These are phyloP conservation scores for Rhynchospora breviuscula DNA, from an alignment of 176 grass and related monocot genomes.

Conservation along the genomic window DNA sequence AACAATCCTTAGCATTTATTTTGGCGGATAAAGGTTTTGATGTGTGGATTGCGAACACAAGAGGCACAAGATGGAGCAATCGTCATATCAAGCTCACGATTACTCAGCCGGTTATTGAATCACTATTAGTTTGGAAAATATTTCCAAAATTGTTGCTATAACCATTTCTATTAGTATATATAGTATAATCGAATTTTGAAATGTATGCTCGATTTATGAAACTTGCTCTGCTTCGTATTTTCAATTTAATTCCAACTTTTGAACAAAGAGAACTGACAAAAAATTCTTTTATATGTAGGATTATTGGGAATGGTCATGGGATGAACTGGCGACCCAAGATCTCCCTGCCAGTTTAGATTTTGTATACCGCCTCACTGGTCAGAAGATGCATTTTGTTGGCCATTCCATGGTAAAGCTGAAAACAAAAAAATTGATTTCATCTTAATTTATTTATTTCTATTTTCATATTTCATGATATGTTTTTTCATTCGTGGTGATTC, in stretches of 20 bases:
- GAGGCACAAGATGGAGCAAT: constrained; percentile 64
- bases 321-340: constrained; percentile 64
- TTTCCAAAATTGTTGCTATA: not conserved
- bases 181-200: no score
- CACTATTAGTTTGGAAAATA: not conserved
- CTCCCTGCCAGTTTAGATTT: constrained; percentile 56
- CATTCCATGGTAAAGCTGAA: constrained; percentile 65
- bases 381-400: constrained; percentile 80
- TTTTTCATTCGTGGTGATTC: no score
- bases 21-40: constrained; percentile 75
- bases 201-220: no score
- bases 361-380: constrained; percentile 33
- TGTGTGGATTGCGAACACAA: constrained; percentile 79
- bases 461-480: not conserved
- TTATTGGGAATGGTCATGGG: constrained; percentile 95
- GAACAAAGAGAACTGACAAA: not conserved
- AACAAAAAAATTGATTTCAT: not conserved
- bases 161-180: no score
- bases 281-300: constrained; percentile 26
- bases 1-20: constrained; percentile 66
- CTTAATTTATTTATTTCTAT: not conserved
- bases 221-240: not conserved
- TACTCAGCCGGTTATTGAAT: constrained; percentile 28
- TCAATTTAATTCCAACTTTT: not conserved
- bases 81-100: constrained; percentile 48